phyloP scores from a whole-genome alignment of 2,329 filamentous ascomycete genomes.

The Meredithiella fracta region DNA sequence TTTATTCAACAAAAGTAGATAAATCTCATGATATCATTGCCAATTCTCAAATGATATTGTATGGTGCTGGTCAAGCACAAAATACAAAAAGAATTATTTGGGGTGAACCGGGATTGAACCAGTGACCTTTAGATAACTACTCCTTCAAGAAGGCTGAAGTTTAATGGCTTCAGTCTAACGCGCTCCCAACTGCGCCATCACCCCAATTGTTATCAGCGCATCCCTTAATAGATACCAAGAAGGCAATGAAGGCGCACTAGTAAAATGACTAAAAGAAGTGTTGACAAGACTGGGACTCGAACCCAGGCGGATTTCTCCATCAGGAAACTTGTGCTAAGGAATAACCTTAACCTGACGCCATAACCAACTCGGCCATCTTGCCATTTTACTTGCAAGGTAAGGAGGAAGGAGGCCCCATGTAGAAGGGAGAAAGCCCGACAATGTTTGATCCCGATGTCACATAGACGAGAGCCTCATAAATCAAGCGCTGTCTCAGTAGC shows the following conservation, averaged over 20 bases:
- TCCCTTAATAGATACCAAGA: slow-evolving; percentile 10
- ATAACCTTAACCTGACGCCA: slow-evolving; percentile 23
- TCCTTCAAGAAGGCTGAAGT: slow-evolving; percentile 14
- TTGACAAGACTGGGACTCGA: slow-evolving; percentile 14
- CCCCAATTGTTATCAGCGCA: neutral
- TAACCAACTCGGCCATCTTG: slow-evolving; percentile 24
- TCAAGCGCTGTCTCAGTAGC: too few species aligned
- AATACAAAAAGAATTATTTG: slow-evolving; percentile 5
- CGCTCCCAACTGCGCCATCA: slow-evolving; percentile 13
- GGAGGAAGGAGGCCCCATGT: too few species aligned
- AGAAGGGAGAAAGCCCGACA: too few species aligned
- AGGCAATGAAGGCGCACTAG: neutral
- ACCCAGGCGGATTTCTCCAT: slow-evolving; percentile 15
- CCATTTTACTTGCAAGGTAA: slow-evolving; percentile 19
- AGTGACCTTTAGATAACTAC: slow-evolving; percentile 14
- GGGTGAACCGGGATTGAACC: slow-evolving; percentile 14
- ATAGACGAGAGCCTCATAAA: too few species aligned
- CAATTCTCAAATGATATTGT: neutral
- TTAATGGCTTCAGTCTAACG: slow-evolving; percentile 10
- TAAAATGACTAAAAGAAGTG: slow-evolving; percentile 1
- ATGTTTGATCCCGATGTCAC: too few species aligned
- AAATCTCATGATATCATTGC: neutral
- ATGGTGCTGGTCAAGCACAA: too few species aligned
- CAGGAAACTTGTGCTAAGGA: slow-evolving; percentile 13
- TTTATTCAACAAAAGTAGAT: too few species aligned